Conservation (phyloP, 2,329 filamentous ascomycete genomes). For the Paecilomyces niveus region DNA sequence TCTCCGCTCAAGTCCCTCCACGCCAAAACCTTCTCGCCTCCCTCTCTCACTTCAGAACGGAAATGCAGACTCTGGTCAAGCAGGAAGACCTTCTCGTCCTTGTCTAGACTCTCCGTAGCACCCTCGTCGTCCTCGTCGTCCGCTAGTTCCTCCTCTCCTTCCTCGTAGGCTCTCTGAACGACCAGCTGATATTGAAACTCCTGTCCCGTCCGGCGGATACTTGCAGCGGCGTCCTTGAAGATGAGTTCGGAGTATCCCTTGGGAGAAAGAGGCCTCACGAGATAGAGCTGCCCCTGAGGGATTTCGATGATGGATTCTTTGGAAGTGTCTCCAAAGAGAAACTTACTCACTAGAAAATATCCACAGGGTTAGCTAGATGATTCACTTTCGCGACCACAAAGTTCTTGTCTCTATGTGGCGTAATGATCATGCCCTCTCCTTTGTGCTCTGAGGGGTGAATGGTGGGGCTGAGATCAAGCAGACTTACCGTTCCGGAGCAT, state of each 20-base stretch:
- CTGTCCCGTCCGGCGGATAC: slow-evolving; percentile 85
- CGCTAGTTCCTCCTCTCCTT: slow-evolving; percentile 88
- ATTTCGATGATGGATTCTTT: slow-evolving; percentile 94
- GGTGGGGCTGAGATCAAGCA: slow-evolving; percentile 14
- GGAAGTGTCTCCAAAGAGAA: slow-evolving; percentile 79
- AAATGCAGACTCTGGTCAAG: slow-evolving; percentile 90
- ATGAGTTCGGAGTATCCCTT: slow-evolving; percentile 99
- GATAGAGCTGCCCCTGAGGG: slow-evolving; percentile 90
- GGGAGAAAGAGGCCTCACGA: slow-evolving; percentile 87
- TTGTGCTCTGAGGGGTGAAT: slow-evolving; percentile 12
- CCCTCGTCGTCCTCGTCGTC: slow-evolving; percentile 84
- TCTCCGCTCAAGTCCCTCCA: slow-evolving; percentile 96
- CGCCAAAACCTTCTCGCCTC: slow-evolving; percentile 77
- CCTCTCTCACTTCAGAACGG: slow-evolving; percentile 71
- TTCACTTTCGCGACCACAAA: not conserved
- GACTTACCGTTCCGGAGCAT: slow-evolving; percentile 50
- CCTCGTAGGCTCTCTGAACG: slow-evolving; percentile 91
- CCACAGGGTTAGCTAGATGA: not conserved
- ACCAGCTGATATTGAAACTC: slow-evolving; percentile 98
- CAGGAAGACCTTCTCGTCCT: slow-evolving; percentile 95
- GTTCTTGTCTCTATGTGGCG: not conserved
- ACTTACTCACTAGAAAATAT: slow-evolving; percentile 65
- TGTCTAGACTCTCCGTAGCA: slow-evolving; percentile 71
- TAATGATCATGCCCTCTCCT: slow-evolving; percentile 4
- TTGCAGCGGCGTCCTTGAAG: slow-evolving; percentile 92